Base-by-base conservation (phyloP, 1,284 basidiomycete species). In the Ustilago lituana region DNA sequence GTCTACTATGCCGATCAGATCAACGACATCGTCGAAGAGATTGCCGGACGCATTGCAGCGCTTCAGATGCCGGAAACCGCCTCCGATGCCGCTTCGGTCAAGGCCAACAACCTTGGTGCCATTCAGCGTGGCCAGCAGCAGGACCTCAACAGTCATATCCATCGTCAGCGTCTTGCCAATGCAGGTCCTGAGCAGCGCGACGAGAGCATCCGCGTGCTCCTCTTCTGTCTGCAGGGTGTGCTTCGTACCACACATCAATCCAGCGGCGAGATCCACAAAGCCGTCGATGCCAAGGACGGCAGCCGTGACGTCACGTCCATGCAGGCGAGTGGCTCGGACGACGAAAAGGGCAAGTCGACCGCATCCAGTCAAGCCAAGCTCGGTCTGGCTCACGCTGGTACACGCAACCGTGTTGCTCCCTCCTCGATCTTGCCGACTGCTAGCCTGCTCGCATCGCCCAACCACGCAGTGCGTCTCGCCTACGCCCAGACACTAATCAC, bases 1-100 rank as follows among this genome's bases (percentile, higher is more conserved):
- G 89, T 95, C 53, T 95, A 96, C 85, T 97, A 98, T 81, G 91
- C 92, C 41, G 95, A 97, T 80, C 95, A 98, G 84, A 92, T 95
- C 64, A 92, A 93, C 79, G 94, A 97, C 82, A 88, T 97, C 49
- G 89, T 92, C 12, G 89, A 89, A 64, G 94, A 96, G 82, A 85
- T 95, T 24, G 88, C 92, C 36, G 87, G 87, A 57, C 88, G 92
- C 22, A 86, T 97, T n/a, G 85, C 87, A 5, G 84, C 86, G 0
- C 84, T 93, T 22, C 90, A 93, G 77, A 85, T 87, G 14, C 88
- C 88, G 67, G 89, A 88, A 14, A 45, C 80, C 86, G 19, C 84
- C 82, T 36, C 86, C 15, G 62, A 58, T 22, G 70, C 63, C 9
- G 54, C 62, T 17, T 58, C 57, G 5, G 40, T 63, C 59, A 57